phyloP scores from a whole-genome alignment of 1,284 basidiomycete genomes.

The Cryptococcus amylolentus region DNA sequence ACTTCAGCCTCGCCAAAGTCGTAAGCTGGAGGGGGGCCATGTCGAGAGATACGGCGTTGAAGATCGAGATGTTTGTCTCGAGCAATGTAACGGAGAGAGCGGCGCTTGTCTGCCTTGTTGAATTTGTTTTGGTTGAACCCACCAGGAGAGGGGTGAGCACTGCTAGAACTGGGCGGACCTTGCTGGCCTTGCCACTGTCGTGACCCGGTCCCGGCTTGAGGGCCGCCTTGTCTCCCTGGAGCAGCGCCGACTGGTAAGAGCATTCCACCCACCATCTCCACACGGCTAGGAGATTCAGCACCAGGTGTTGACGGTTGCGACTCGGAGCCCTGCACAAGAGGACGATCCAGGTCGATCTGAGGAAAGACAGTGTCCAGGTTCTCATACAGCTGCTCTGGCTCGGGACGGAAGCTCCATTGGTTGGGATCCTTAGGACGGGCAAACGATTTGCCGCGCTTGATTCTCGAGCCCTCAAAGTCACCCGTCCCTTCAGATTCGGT shows the following conservation, averaged over 20 bases:
- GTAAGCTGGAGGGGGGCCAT: conserved; percentile 52
- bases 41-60: conserved; percentile 52
- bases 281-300: conserved; percentile 28
- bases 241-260: conserved; percentile 14
- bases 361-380: conserved; percentile 94
- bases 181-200: background rate
- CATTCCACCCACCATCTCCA: conserved; percentile 43
- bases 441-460: conserved; percentile 36
- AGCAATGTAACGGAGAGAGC: conserved; percentile 88
- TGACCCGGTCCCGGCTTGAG: background rate
- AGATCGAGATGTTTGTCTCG: conserved; percentile 29
- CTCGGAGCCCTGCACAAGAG: conserved; percentile 78
- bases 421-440: conserved; percentile 33
- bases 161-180: background rate
- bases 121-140: conserved; percentile 16
- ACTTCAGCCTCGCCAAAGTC: background rate
- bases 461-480: background rate
- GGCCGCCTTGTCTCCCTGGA: background rate
- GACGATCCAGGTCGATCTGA: conserved; percentile 91
- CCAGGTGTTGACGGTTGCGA: conserved; percentile 60
- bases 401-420: conserved; percentile 80
- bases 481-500: conserved; percentile 29
- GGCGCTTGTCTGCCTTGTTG: conserved; percentile 56
- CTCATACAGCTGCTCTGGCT: conserved; percentile 90
- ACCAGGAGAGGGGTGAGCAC: background rate